These are phyloP conservation scores for Chaetomium tenue DNA, from an alignment of 495 filamentous ascomycete genomes.

Conservation along the genomic window DNA sequence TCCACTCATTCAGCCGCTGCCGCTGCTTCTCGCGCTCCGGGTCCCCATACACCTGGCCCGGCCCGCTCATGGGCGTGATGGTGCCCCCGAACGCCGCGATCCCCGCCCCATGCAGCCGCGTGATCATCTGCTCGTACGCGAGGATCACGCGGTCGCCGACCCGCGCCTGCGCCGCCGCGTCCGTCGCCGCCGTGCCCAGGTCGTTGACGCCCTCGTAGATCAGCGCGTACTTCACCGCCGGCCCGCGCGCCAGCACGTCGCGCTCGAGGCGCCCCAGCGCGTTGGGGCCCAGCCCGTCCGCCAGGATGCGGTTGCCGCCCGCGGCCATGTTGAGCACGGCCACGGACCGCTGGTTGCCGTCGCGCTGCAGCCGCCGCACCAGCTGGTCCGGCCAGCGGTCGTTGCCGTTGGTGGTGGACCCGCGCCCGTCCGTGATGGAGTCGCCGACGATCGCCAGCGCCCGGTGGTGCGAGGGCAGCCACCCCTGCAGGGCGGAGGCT, in stretches of 20 bases:
- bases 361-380: slow-evolving; percentile 45
- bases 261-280: slow-evolving; percentile 58
- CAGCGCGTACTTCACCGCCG: slow-evolving; percentile 53
- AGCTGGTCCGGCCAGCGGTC: slow-evolving; percentile 65
- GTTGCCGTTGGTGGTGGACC: slow-evolving; percentile 58
- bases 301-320: slow-evolving; percentile 62
- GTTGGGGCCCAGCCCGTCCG: slow-evolving; percentile 59
- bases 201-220: slow-evolving; percentile 70
- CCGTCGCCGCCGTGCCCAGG: slow-evolving; percentile 49
- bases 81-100: slow-evolving; percentile 59
- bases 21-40: slow-evolving; percentile 52
- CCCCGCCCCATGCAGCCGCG: slow-evolving; percentile 50
- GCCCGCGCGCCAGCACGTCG: slow-evolving; percentile 54
- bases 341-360: slow-evolving; percentile 37
- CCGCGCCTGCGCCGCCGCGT: slow-evolving; percentile 37
- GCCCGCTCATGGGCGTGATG: slow-evolving; percentile 59
- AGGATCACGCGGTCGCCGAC: slow-evolving; percentile 51
- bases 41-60: slow-evolving; percentile 46
- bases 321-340: slow-evolving; percentile 63
- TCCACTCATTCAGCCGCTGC: slow-evolving; percentile 60
- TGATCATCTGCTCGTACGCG: slow-evolving; percentile 57
- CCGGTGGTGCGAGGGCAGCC: slow-evolving; percentile 23
- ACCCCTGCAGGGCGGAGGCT: slow-evolving; percentile 55
- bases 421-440: slow-evolving; percentile 65
- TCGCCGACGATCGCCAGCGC: slow-evolving; percentile 62